Evolutionary conservation across 805 yeast genomes (phyloP).

Genomic region (Cyberlindnera americana): DNA sequence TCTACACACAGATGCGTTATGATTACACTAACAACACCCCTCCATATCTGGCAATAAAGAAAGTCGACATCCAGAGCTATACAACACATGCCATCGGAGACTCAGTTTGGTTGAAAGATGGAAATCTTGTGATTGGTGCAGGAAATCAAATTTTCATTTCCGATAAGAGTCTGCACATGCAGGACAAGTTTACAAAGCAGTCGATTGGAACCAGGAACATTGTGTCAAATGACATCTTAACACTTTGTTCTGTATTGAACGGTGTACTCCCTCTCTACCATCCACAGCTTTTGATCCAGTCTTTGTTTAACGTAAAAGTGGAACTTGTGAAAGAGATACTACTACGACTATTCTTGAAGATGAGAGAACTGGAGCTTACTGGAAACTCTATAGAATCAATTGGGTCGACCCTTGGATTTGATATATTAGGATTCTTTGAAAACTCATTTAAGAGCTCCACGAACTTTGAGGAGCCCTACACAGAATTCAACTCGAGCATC

Average conservation of each 20-base stretch:
- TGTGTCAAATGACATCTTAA: conserved; percentile 52
- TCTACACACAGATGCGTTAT: conserved; percentile 80
- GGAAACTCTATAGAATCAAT: conserved; percentile 21
- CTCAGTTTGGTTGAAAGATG: conserved; percentile 79
- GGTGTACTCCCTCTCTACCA: conserved; percentile 90
- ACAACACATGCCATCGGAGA: conserved; percentile 86
- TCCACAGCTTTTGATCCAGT: conserved; percentile 82
- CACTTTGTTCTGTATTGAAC: conserved; percentile 71
- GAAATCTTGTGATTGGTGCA: conserved; percentile 75
- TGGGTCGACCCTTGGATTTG: conserved; percentile 31
- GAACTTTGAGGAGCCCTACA: conserved; percentile 35
- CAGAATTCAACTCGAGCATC: conserved; percentile 39
- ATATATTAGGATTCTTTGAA: conserved; percentile 28
- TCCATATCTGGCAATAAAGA: conserved; percentile 71
- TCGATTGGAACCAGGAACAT: conserved; percentile 60
- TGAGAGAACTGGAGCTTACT: conserved; percentile 52
- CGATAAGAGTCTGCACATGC: conserved; percentile 60
- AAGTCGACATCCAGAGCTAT: conserved; percentile 62
- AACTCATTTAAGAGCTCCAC: conserved; percentile 1
- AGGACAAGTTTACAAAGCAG: conserved; percentile 47
- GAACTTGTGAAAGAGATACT: conserved; percentile 55
- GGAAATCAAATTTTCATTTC: conserved; percentile 88
- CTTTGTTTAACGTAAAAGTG: conserved; percentile 58
- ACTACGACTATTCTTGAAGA: conserved; percentile 44
- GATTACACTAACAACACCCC: conserved; percentile 84